Evolutionary conservation across 1,284 basidiomycete genomes (phyloP), one percentile per base, ranked within the genome.

Genomic region (Fomitiporia mediterranea): DNA sequence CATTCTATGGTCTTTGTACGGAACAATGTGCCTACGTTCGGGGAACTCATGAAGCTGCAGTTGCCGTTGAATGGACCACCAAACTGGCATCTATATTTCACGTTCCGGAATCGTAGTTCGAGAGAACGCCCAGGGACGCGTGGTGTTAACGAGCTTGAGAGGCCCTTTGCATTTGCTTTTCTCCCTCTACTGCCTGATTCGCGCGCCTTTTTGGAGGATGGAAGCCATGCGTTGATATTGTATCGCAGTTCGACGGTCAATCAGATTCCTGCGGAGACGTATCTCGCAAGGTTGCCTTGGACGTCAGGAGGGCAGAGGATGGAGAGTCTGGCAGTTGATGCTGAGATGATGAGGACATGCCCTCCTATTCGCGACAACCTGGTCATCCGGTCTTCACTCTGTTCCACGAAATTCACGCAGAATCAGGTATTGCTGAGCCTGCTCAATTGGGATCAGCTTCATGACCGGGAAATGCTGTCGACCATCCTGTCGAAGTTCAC

Each of bases 351-450:
- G 61, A 81, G 82, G 61, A 66, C 83, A 28, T 82, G 89, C 5
- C 77, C 84, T 4, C 83, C 89, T 0, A 72, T 91, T 44, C 80
- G 83, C 51, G 95, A 98, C 68, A 83, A 82, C 23, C 74, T 98
- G 58, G 81, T 83, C 32, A 82, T 98, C 42, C 86, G 94, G 4
- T 90, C 91, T 1, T 96, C 92, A 25, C 79, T 98, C 3, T 95
- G 93, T 67, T 98, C 96, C 2, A 98, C 92, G 4, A 82, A 85
- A 60, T 92, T 91, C 69, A 98, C 95, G 0, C 95, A 98, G 70
- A 95, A 98, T 68, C 81, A 88, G 1, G 88, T 93, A 7, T 71
- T 99, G 3, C 79, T 95, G 51, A 83, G 84, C 58, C 73, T 98
- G 46, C 77, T 98, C 57, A 84, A 85, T 61, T 98, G 95, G 94